phyloP scores from a whole-genome alignment of 805 yeast species.

The Hanseniaspora thailandica region DNA sequence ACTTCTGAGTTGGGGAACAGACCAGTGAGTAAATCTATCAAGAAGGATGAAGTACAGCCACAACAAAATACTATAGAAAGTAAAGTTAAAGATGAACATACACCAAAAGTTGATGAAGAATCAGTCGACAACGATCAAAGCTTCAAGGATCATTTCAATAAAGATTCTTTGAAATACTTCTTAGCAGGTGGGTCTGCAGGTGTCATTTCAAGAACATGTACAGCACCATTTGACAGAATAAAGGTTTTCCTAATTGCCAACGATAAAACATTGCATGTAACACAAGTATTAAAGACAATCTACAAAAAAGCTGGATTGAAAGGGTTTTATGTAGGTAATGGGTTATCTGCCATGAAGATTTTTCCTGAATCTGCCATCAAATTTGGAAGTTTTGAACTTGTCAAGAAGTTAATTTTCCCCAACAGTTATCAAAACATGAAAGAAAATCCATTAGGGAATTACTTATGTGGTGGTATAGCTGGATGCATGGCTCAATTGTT shows the following conservation, averaged over 20 bases:
- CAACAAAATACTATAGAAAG: neutral
- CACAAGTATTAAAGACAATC: constrained; percentile 66
- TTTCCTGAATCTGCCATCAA: constrained; percentile 97
- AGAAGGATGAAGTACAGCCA: neutral
- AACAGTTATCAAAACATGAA: constrained; percentile 60
- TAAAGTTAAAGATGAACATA: neutral
- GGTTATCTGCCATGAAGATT: constrained; percentile 81
- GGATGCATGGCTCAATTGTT: constrained; percentile 88
- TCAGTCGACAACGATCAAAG: neutral
- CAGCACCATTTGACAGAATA: constrained; percentile 93
- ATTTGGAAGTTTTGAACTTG: constrained; percentile 86
- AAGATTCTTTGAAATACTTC: constrained; percentile 68
- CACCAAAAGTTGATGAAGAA: neutral
- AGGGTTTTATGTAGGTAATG: constrained; percentile 91
- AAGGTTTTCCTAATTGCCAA: constrained; percentile 87
- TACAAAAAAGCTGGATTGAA: constrained; percentile 67
- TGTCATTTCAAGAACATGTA: constrained; percentile 87
- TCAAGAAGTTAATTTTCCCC: constrained; percentile 72
- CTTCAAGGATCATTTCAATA: constrained; percentile 26
- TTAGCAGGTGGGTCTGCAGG: constrained; percentile 94
- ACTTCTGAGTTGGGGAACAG: constrained; percentile 5
- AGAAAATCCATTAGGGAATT: constrained; percentile 49
- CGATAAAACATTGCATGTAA: constrained; percentile 38
- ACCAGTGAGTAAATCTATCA: neutral
- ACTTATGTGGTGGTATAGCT: constrained; percentile 89